These are phyloP conservation scores for Shiraia sp. DNA, from an alignment of 2,329 filamentous ascomycete species.

Conservation along the genomic window DNA sequence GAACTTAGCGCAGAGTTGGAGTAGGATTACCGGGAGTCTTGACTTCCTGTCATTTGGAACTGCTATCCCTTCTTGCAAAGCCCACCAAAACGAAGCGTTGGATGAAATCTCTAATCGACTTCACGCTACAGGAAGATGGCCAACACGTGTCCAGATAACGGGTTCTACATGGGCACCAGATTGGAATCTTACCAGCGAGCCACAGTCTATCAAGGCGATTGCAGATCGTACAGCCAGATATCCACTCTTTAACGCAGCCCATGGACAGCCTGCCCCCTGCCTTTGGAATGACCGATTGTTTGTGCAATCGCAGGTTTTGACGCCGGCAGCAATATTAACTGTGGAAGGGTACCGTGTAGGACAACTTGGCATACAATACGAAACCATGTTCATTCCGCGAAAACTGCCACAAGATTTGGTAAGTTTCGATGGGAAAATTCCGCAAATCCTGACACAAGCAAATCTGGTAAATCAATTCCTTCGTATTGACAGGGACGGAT, in stretches of 20 bases:
- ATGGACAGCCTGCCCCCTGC: neutral
- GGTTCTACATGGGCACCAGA: slow-evolving; percentile 4
- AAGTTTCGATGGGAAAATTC: too few species aligned
- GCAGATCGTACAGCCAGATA: slow-evolving; percentile 5
- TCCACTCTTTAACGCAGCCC: slow-evolving; percentile 5
- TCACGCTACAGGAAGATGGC: neutral
- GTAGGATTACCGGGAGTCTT: slow-evolving; percentile 1
- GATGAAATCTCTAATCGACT: neutral
- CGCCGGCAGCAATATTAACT: neutral
- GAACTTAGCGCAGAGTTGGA: slow-evolving; percentile 1
- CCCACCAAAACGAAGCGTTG: neutral
- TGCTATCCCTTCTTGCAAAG: neutral
- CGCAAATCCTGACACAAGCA: too few species aligned
- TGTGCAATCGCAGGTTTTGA: neutral
- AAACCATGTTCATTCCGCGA: too few species aligned
- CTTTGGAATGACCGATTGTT: slow-evolving; percentile 1
- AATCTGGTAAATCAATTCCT: too few species aligned
- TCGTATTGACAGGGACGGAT: too few species aligned
- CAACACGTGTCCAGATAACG: neutral
- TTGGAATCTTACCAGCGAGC: slow-evolving; percentile 4
- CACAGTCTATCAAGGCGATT: neutral
- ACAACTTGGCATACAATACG: too few species aligned
- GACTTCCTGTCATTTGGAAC: slow-evolving; percentile 3
- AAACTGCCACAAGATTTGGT: too few species aligned
- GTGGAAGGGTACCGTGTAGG: neutral